phyloP scores from a whole-genome alignment of 148 eudicot species.

The Rheum nobile region DNA sequence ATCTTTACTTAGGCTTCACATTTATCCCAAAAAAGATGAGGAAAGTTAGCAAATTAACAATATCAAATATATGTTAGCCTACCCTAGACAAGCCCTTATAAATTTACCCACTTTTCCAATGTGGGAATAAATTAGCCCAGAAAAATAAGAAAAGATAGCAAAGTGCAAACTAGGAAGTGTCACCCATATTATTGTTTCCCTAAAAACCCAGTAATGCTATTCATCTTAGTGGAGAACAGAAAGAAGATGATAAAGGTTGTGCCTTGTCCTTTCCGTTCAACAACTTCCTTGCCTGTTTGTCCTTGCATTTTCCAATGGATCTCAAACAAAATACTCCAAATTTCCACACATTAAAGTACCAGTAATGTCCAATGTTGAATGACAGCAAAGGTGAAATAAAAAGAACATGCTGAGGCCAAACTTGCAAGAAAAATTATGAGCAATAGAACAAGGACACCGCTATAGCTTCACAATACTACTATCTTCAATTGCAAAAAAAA shows the following conservation, averaged over 20 bases:
- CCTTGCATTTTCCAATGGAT: neutral
- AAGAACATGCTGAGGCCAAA: neutral
- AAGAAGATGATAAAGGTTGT: neutral
- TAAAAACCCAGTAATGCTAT: neutral
- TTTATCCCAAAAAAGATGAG: neutral
- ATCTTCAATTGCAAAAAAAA: neutral
- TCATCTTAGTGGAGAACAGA: neutral
- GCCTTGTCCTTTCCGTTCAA: neutral
- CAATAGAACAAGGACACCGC: neutral
- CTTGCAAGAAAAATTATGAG: neutral
- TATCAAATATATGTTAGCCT: too few relatives aligned
- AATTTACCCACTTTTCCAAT: too few relatives aligned
- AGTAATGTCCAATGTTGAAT: neutral
- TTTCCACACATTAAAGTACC: neutral
- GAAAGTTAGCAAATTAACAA: too few relatives aligned
- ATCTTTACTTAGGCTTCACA: neutral
- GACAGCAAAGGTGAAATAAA: neutral
- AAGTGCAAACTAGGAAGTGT: neutral
- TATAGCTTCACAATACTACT: neutral
- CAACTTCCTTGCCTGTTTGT: neutral
- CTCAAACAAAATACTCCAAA: neutral
- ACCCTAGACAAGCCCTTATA: too few relatives aligned
- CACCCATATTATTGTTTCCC: neutral
- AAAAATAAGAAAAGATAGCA: neutral
- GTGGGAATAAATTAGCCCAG: too few relatives aligned